Percentiles rank a stretch among this genome's conserved stretches.
Evolutionary conservation across 2,329 filamentous ascomycete genomes (phyloP).

Genomic region (Trichoderma sp.): DNA sequence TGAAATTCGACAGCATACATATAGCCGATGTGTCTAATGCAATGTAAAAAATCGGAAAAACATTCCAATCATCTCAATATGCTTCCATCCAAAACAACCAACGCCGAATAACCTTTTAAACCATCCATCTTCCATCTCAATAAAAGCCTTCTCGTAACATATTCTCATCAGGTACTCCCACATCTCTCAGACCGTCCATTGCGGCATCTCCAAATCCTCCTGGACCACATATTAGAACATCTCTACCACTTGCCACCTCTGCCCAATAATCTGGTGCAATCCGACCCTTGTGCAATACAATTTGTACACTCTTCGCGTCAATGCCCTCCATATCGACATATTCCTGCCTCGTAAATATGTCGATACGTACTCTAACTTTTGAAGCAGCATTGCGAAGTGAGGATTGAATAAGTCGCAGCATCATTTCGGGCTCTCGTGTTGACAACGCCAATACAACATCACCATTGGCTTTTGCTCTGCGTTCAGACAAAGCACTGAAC

Average conservation of each 20-base stretch:
- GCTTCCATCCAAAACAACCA: neutral
- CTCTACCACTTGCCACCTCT: neutral
- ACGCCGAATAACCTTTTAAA: neutral
- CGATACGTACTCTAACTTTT: neutral
- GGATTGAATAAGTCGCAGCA: slow-evolving; percentile 9
- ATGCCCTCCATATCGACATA: neutral
- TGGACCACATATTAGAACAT: slow-evolving; percentile 18
- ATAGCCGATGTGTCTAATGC: too few relatives aligned
- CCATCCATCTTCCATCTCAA: neutral
- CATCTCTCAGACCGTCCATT: slow-evolving; percentile 12
- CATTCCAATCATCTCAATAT: neutral
- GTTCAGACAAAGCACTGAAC: slow-evolving; percentile 16
- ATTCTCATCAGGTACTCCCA: neutral
- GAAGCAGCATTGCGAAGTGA: neutral
- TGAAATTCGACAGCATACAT: too few relatives aligned
- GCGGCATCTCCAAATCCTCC: slow-evolving; percentile 14
- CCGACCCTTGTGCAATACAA: slow-evolving; percentile 1
- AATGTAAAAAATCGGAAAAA: too few relatives aligned
- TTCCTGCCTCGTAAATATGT: slow-evolving; percentile 7
- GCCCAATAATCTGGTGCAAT: neutral
- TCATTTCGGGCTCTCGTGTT: slow-evolving; percentile 18
- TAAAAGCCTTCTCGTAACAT: slow-evolving; percentile 15
- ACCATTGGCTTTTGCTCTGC: neutral
- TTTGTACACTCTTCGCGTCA: neutral
- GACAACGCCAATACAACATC: slow-evolving; percentile 16